phyloP scores from a whole-genome alignment of 2,329 filamentous ascomycete genomes.

The Fusarium poae region DNA sequence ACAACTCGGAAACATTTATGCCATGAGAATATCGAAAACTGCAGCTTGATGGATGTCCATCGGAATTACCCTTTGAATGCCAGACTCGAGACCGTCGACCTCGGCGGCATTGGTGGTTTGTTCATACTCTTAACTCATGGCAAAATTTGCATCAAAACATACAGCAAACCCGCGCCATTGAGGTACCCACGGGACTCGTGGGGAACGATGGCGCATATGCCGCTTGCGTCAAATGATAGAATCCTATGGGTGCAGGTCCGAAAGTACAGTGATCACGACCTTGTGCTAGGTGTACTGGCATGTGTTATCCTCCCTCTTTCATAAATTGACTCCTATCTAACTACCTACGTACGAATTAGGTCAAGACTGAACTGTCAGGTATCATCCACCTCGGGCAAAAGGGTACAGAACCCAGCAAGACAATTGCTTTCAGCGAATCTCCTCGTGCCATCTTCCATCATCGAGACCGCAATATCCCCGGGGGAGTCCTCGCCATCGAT shows the following conservation, averaged over 20 bases:
- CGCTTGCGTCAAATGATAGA: neutral
- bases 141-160: neutral
- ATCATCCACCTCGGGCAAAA: slow-evolving; percentile 2
- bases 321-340: neutral
- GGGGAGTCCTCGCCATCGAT: neutral
- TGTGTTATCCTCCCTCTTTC: neutral
- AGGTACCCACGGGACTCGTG: neutral
- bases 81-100: neutral
- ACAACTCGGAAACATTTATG: neutral
- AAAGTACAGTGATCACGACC: no score
- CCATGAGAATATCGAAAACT: no score
- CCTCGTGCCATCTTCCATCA: neutral
- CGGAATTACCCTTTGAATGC: no score
- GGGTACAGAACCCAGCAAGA: rapidly evolving
- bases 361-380: slow-evolving; percentile 5
- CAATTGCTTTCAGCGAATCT: neutral
- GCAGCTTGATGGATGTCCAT: no score
- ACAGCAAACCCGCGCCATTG: neutral
- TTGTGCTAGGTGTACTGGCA: no score
- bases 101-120: neutral
- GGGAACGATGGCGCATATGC: neutral
- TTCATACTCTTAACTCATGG: rapidly evolving
- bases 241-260: neutral
- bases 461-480: rapidly evolving
- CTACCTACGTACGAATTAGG: neutral